Conservation (phyloP, 331 rosid species). For the Malus hybrid region DNA sequence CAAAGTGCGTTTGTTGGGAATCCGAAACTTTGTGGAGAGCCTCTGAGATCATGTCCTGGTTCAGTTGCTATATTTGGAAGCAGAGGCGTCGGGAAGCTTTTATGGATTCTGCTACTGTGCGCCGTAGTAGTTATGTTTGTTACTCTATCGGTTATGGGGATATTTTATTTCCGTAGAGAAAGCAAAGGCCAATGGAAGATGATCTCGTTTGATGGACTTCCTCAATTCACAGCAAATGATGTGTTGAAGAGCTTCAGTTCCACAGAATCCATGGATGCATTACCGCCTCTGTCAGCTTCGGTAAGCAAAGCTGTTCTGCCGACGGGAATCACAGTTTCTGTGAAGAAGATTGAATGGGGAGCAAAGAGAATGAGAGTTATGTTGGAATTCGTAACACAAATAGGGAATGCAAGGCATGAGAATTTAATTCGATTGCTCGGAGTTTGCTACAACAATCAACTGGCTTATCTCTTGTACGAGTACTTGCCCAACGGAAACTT, state of each 20-base stretch:
- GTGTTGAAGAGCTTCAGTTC: slow-evolving; percentile 62
- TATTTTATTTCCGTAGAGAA: slow-evolving; percentile 39
- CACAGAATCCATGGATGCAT: slow-evolving; percentile 35
- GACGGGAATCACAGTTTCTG: slow-evolving; percentile 79
- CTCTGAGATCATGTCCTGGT: slow-evolving; percentile 55
- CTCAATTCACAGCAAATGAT: slow-evolving; percentile 79
- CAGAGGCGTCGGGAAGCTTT: slow-evolving; percentile 48
- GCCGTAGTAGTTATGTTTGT: slow-evolving; percentile 45
- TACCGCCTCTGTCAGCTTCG: slow-evolving; percentile 40
- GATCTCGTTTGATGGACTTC: slow-evolving; percentile 74
- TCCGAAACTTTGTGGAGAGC: slow-evolving; percentile 81
- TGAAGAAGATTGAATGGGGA: slow-evolving; percentile 73
- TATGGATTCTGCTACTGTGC: slow-evolving; percentile 48
- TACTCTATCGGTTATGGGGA: slow-evolving; percentile 37
- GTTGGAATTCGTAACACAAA: slow-evolving; percentile 43
- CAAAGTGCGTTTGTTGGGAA: slow-evolving; percentile 71
- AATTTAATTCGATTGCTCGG: slow-evolving; percentile 69
- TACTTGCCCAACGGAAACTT: slow-evolving; percentile 71
- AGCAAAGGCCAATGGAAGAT: slow-evolving; percentile 70
- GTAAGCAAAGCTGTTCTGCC: slow-evolving; percentile 71
- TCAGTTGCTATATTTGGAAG: slow-evolving; percentile 51
- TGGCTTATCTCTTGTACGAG: slow-evolving; percentile 73
- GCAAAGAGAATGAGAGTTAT: slow-evolving; percentile 33
- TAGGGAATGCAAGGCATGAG: slow-evolving; percentile 81
- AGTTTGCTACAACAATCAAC: slow-evolving; percentile 67